These are phyloP conservation scores for Cytospora paraplurivora DNA, from an alignment of 2,329 filamentous ascomycete species.

Conservation along the genomic window DNA sequence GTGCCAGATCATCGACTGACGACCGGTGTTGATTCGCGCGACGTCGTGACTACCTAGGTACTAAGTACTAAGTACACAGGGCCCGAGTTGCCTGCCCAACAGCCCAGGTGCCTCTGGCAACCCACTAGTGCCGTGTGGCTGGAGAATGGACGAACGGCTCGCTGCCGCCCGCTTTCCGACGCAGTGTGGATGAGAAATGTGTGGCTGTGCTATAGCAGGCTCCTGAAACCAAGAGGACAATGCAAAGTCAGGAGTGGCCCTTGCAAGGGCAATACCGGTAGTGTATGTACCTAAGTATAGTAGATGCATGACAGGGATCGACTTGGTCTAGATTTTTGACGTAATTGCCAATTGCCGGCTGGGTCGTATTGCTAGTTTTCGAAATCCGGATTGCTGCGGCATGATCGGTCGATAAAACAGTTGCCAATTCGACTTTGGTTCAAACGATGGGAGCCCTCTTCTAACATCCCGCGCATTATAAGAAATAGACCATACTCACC, in stretches of 20 bases:
- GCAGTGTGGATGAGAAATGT: not conserved
- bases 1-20: constrained; percentile 8
- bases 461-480: constrained; percentile 4
- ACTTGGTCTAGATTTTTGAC: constrained; percentile 13
- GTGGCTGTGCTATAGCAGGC: not conserved
- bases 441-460: constrained; percentile 20
- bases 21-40: constrained; percentile 1
- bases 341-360: constrained; percentile 12
- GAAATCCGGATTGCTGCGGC: constrained; percentile 23
- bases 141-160: not conserved
- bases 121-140: constrained; percentile 10
- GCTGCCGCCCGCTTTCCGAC: constrained; percentile 13
- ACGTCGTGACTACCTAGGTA: not conserved
- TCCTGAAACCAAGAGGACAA: not conserved
- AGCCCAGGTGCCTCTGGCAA: not conserved
- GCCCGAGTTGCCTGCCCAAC: not conserved
- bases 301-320: not conserved
- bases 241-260: not conserved
- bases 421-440: constrained; percentile 7
- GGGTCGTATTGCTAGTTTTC: constrained; percentile 14
- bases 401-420: not conserved
- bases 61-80: no score
- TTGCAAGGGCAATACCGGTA: not conserved
- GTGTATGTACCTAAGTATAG: not conserved
- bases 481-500: not conserved